Evolutionary conservation across 2,329 filamentous ascomycete species (phyloP).

Genomic region (Cercospora berteroae): DNA sequence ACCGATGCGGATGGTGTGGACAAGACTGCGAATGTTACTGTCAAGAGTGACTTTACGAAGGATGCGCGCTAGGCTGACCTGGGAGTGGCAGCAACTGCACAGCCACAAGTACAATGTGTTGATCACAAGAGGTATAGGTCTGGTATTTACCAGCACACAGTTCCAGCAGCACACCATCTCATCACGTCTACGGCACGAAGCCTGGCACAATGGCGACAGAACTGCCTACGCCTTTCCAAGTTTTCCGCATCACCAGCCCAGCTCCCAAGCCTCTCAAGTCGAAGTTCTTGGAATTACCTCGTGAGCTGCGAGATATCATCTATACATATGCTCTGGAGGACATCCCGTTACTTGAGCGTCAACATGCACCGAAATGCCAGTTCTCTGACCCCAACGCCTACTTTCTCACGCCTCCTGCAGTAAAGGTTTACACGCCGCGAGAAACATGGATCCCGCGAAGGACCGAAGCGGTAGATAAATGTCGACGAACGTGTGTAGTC

Average conservation of each 20-base stretch:
- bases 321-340: neutral
- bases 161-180: neutral
- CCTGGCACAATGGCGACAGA: neutral
- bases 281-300: neutral
- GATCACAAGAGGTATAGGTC: neutral
- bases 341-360: neutral
- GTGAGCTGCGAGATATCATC: neutral
- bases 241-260: neutral
- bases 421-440: neutral
- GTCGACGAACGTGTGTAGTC: neutral
- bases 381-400: neutral
- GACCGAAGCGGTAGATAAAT: neutral
- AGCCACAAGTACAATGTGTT: neutral
- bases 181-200: neutral
- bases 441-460: neutral
- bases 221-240: neutral
- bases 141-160: neutral
- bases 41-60: neutral
- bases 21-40: slow-evolving; percentile 13
- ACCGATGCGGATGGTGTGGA: neutral
- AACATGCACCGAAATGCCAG: neutral
- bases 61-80: neutral
- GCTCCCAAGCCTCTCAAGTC: neutral
- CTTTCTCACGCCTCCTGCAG: neutral
- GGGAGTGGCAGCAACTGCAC: neutral